A percentile compares a stretch with the other conserved stretches of the same genome.
These are phyloP conservation scores for Wickerhamomyces xylosicus DNA, from an alignment of 805 yeast species.

Conservation along the genomic window DNA sequence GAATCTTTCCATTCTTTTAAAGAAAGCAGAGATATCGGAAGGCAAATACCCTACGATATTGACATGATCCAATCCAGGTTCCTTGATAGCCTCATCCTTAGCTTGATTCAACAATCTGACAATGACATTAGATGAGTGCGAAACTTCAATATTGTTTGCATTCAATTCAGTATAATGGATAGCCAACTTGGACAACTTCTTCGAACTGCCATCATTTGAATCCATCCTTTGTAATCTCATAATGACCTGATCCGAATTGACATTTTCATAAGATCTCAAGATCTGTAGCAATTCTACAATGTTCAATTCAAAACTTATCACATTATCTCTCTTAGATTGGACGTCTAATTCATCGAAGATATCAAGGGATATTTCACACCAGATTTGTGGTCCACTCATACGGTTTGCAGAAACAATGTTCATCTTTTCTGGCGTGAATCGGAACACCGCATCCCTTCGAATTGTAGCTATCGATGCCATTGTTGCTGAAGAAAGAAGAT, in stretches of 20 bases:
- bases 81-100: slow-evolving; percentile 42
- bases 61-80: slow-evolving; percentile 50
- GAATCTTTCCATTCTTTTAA: slow-evolving; percentile 59
- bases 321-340: slow-evolving; percentile 40
- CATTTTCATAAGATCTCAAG: slow-evolving; percentile 42
- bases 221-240: slow-evolving; percentile 36
- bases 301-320: slow-evolving; percentile 51
- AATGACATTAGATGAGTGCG: slow-evolving; percentile 61
- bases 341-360: slow-evolving; percentile 22
- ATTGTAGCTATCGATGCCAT: slow-evolving; percentile 39
- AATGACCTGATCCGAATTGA: slow-evolving; percentile 39
- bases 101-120: slow-evolving; percentile 49
- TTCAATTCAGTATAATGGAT: slow-evolving; percentile 36
- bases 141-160: slow-evolving; percentile 33
- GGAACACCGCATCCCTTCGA: slow-evolving; percentile 44
- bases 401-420: slow-evolving; percentile 38
- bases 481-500: slow-evolving; percentile 20
- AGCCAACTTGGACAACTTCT: slow-evolving; percentile 45
- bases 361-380: slow-evolving; percentile 44
- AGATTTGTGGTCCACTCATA: slow-evolving; percentile 52
- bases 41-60: slow-evolving; percentile 44
- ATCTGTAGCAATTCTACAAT: slow-evolving; percentile 51
- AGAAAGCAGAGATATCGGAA: slow-evolving; percentile 36
- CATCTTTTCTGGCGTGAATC: slow-evolving; percentile 41
- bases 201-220: slow-evolving; percentile 18